These are phyloP conservation scores for Ichthyophthirius multifiliis DNA, from an alignment of 169 alveolate genomes.

Conservation along the genomic window DNA sequence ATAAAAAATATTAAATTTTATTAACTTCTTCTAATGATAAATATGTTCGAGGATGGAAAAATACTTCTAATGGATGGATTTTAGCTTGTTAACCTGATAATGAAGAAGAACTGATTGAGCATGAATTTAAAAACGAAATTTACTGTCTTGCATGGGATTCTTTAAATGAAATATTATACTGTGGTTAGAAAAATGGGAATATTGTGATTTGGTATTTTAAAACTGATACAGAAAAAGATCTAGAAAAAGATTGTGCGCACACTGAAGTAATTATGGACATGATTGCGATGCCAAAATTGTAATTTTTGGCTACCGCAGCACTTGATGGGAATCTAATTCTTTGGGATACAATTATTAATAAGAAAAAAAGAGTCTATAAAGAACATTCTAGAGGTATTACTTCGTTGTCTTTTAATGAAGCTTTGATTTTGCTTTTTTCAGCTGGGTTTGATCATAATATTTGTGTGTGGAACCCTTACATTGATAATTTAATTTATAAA, in stretches of 20 bases:
- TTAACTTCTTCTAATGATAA: slow-evolving; percentile 64
- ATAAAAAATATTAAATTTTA: slow-evolving; percentile 44
- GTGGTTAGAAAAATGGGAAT: slow-evolving; percentile 77
- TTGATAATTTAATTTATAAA: slow-evolving; percentile 69
- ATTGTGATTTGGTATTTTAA: slow-evolving; percentile 72
- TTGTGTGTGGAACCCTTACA: slow-evolving; percentile 86
- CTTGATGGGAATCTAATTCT: slow-evolving; percentile 66
- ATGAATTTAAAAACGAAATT: slow-evolving; percentile 56
- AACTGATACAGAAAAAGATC: slow-evolving; percentile 37
- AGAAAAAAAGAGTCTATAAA: slow-evolving; percentile 64
- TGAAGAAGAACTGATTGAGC: slow-evolving; percentile 53
- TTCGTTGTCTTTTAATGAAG: slow-evolving; percentile 62
- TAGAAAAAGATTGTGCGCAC: slow-evolving; percentile 45
- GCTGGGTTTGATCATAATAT: slow-evolving; percentile 82
- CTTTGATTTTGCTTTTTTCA: slow-evolving; percentile 63
- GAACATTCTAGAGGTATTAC: slow-evolving; percentile 77
- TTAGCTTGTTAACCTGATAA: slow-evolving; percentile 44
- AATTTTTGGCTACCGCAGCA: slow-evolving; percentile 75
- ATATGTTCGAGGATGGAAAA: slow-evolving; percentile 2
- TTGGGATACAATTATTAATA: slow-evolving; percentile 76
- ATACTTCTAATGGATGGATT: slow-evolving; percentile 16
- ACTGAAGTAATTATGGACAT: slow-evolving; percentile 73
- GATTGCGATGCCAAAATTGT: slow-evolving; percentile 69
- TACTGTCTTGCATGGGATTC: slow-evolving; percentile 75
- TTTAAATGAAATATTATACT: slow-evolving; percentile 56